Percentiles rank a stretch among this genome's conserved stretches.
phyloP scores from a whole-genome alignment of 768 basidiomycete genomes.

The Amanita pseudoporphyria region DNA sequence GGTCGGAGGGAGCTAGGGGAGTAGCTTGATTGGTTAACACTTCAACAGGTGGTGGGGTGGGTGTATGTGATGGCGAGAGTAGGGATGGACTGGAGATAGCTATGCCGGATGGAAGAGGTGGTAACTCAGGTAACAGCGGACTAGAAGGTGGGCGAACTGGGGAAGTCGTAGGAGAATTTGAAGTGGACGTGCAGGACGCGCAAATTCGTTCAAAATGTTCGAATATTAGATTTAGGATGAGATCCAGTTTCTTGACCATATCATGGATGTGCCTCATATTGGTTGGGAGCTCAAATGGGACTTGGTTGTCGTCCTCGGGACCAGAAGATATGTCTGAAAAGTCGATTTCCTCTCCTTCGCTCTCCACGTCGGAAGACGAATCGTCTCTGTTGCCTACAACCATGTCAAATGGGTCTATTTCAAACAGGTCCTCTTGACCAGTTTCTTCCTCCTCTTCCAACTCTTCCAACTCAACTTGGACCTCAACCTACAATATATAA shows the following conservation, averaged over 20 bases:
- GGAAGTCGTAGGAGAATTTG: conserved; percentile 5
- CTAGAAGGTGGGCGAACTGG: conserved; percentile 13
- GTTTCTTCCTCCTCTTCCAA: conserved; percentile 60
- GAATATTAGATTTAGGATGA: conserved; percentile 76
- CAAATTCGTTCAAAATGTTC: conserved; percentile 64
- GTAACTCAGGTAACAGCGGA: conserved; percentile 25
- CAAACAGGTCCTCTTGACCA: conserved; percentile 47
- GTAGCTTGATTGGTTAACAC: conserved; percentile 13
- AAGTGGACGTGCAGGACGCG: conserved; percentile 7
- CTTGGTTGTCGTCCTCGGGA: conserved; percentile 36
- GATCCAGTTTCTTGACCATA: conserved; percentile 90
- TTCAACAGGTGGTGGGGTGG: conserved; percentile 14
- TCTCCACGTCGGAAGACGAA: conserved; percentile 46
- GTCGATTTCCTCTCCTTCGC: conserved; percentile 35
- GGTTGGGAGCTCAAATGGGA: conserved; percentile 32
- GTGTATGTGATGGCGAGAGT: conserved; percentile 8
- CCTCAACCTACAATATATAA: conserved; percentile 62
- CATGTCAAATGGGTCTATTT: conserved; percentile 82
- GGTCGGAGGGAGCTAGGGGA: conserved; percentile 1
- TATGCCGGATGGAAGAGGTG: conserved; percentile 18
- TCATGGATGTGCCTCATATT: conserved; percentile 65
- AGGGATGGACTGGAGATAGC: not conserved
- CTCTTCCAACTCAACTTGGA: conserved; percentile 92
- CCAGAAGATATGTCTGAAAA: conserved; percentile 76
- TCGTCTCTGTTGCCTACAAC: conserved; percentile 67